Base-by-base conservation (phyloP, 805 yeast genomes). In the Myxozyma kluyveri region DNA sequence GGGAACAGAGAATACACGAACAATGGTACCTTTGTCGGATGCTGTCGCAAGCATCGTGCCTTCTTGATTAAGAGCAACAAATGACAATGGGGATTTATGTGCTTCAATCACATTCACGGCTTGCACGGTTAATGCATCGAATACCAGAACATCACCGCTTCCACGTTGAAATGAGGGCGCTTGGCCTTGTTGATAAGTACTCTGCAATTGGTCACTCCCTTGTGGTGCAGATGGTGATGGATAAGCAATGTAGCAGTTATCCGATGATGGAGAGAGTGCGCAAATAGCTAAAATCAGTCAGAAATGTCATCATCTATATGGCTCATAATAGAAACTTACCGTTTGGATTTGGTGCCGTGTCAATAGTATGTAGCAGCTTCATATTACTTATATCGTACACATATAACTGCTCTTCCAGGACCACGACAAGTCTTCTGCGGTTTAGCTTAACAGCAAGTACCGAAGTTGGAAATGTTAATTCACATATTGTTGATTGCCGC, bases 361-460 rank as follows among this genome's bases (percentile, higher is more conserved):
- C 88, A 32, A 85, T 77, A 1, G 84, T 83, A 62, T 82, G 86
- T 38, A 91, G 67, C 23, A 90, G 77, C 63, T 86, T 82, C 83
- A 91, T 89, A 67, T 95, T 87, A 51, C 93, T 81, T 56, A 91
- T 84, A 67, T 91, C 97, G 71, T 91, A 93, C 42, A 91, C 80
- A 66, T 82, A 86, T 7, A 93, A 80, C 68, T 90, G 95, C 54
- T 88, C 91, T 45, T 80, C 75, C 47, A 91, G 72, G 4, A 86
- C 80, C 17, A 90, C 93, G 29, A 88, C 76, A 59, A 91, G 75
- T 41, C 97, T 72, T 61, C 86, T 84, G 39, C 97, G 76, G 68
- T 91, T 93, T 70, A 91, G 76, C 60, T 80, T 81, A 31, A 91
- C 84, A 45, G 80, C 80, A 24, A 84, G 71, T 1, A 91, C 83